These are phyloP conservation scores for Pelargonium australe DNA, from an alignment of 441 rosid species.

Conservation along the genomic window DNA sequence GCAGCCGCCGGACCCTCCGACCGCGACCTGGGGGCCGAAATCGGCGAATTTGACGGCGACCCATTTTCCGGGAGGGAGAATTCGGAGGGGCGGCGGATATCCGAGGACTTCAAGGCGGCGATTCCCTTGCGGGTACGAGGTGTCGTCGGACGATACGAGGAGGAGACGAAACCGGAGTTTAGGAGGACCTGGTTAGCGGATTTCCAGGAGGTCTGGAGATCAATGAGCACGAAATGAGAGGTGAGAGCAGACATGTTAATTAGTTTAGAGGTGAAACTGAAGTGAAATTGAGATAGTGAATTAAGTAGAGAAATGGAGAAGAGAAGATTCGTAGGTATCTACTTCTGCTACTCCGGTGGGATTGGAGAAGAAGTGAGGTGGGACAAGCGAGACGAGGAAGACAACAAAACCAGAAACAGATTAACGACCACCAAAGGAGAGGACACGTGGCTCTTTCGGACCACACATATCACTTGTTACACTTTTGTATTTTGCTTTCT, in stretches of 20 bases:
- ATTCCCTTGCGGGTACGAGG: constrained; percentile 40
- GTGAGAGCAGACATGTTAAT: constrained; percentile 43
- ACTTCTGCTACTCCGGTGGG: constrained; percentile 19
- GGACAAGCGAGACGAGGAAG: neutral
- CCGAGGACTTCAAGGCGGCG: constrained; percentile 42
- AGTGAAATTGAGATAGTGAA: neutral
- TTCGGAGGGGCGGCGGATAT: constrained; percentile 53
- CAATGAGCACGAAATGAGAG: constrained; percentile 58
- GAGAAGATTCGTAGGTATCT: constrained; percentile 66
- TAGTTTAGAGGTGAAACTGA: neutral
- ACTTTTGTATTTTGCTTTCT: constrained; percentile 1
- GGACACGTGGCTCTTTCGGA: constrained; percentile 33
- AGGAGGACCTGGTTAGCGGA: constrained; percentile 40
- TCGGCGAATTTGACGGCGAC: constrained; percentile 27
- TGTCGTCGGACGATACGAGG: constrained; percentile 58
- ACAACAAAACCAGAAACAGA: constrained; percentile 5
- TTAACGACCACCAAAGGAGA: constrained; percentile 29
- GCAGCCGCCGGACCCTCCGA: constrained; percentile 22
- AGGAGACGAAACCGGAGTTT: constrained; percentile 25
- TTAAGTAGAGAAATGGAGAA: constrained; percentile 9
- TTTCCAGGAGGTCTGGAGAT: constrained; percentile 63
- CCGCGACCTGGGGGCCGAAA: constrained; percentile 27
- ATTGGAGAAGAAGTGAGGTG: constrained; percentile 43
- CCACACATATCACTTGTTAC: constrained; percentile 18
- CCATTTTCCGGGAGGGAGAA: constrained; percentile 37